Evolutionary conservation across 2,329 filamentous ascomycete genomes (phyloP), one percentile per base, ranked within the genome.

Genomic region (Apiospora arundinis): DNA sequence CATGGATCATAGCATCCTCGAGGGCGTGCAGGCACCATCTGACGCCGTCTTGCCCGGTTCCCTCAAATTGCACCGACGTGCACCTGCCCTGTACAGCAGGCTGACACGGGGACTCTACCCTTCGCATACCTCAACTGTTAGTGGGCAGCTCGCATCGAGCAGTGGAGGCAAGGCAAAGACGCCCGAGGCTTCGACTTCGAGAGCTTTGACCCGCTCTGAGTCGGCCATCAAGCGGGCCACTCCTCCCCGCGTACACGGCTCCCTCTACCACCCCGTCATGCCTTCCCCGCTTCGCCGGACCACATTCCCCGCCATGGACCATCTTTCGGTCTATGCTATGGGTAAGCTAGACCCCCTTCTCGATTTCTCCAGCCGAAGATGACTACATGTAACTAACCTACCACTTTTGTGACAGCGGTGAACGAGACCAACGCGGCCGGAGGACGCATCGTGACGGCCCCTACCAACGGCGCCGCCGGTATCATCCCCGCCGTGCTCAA

Each of bases 371-470:
- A 32, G 32, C 32, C 32, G 32, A 32, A 4, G 32, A 32, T 6
- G 6, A 32, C 32, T 32, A 63, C 21, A 0, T 1, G 14, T 63
- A 9, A 63, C 56, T 23, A 9, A 21, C 67, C 44, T 9, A 69
- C 18, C 32, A 69, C 18, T 6, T 5, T 23, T 28, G 45, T 14
- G 11, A 25, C 32, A 69, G 85, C 85, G 0, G 85, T 87, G 32
- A 87, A 87, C 73, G 85, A 87, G 76, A 87, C 85, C n/a, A 87
- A 87, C 70, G 85, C 85, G 2, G 84, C 82, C 0, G 85, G 85
- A 16, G 85, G 85, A 0, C 83, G 85, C 42, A 86, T 87, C 72
- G 85, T 87, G 23, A 87, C 85, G 2, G 85, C 85, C 1, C 85
- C 85, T 1, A 87, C 85, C 25, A 87, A 87, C 73, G 85, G 85